A percentile compares a stretch with the other conserved stretches of the same genome.
Evolutionary conservation across 2,329 filamentous ascomycete genomes (phyloP).

Genomic region (Colletotrichum sp.): DNA sequence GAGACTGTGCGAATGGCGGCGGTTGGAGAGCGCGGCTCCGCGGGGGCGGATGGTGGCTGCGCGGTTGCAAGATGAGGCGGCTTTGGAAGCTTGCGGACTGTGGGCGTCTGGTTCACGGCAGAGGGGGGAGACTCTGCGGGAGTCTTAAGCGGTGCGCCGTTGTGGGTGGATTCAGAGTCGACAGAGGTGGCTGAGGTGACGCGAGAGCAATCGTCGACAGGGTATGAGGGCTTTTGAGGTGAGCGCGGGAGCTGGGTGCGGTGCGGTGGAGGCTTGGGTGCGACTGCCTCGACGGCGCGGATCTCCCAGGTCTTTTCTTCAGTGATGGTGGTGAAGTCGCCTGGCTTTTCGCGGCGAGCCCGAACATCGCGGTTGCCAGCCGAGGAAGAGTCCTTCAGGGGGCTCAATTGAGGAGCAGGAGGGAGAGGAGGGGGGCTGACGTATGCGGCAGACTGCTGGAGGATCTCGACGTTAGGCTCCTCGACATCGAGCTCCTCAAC

Average conservation of each 20-base stretch:
- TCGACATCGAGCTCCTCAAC: constrained; percentile 46
- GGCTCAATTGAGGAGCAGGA: constrained; percentile 52
- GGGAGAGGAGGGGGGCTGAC: constrained; percentile 54
- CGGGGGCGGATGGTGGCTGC: not conserved
- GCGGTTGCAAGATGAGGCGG: constrained; percentile 6
- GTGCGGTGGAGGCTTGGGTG: constrained; percentile 37
- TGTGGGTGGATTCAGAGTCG: constrained; percentile 28
- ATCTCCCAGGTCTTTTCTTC: constrained; percentile 55
- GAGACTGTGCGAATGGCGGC: constrained; percentile 1
- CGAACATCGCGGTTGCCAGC: constrained; percentile 45
- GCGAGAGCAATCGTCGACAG: constrained; percentile 19
- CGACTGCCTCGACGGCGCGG: constrained; percentile 27
- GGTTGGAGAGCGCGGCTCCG: not conserved
- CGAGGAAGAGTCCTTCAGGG: constrained; percentile 47
- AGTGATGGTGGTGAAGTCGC: constrained; percentile 49
- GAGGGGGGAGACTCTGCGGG: constrained; percentile 9
- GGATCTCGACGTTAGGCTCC: constrained; percentile 50
- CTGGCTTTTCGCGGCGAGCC: constrained; percentile 32
- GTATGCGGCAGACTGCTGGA: constrained; percentile 46
- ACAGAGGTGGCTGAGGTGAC: constrained; percentile 18
- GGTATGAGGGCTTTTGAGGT: constrained; percentile 29
- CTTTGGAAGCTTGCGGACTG: constrained; percentile 7
- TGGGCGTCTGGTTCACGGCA: constrained; percentile 4
- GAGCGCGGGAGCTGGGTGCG: constrained; percentile 33
- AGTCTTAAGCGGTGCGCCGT: constrained; percentile 26